Conservation (phyloP, 257 asterid genomes). For the Fraxinus excelsior region DNA sequence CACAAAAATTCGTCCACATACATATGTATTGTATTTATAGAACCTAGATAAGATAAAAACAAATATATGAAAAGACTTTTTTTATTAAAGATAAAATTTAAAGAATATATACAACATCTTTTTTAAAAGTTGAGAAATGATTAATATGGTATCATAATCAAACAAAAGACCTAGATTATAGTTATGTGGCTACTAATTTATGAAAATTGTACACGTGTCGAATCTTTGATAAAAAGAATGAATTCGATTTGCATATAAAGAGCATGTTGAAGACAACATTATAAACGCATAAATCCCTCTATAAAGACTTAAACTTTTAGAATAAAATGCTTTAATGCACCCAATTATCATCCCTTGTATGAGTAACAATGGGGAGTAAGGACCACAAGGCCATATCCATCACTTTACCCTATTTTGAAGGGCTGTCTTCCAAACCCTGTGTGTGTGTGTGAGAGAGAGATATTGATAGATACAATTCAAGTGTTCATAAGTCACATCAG, state of each 20-base stretch:
- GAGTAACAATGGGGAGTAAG: not conserved
- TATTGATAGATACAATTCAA: slow-evolving; percentile 36
- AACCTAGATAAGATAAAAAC: not conserved
- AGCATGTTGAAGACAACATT: not conserved
- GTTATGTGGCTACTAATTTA: not conserved
- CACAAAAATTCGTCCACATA: too few species aligned
- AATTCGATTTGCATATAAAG: not conserved
- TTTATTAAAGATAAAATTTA: not conserved
- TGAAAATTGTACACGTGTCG: not conserved
- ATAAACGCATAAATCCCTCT: too few species aligned
- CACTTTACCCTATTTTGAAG: slow-evolving; percentile 6
- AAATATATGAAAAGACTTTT: not conserved
- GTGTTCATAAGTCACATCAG: slow-evolving; percentile 35
- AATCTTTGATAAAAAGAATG: not conserved
- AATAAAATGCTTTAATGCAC: not conserved
- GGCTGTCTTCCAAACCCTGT: not conserved
- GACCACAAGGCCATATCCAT: not conserved
- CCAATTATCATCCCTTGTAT: not conserved
- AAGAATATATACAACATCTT: not conserved
- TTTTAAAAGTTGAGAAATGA: not conserved
- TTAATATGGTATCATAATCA: not conserved
- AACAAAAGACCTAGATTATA: too few species aligned
- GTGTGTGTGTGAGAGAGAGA: not conserved
- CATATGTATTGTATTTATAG: too few species aligned
- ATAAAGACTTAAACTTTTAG: too few species aligned